phyloP scores from a whole-genome alignment of 495 filamentous ascomycete species.

The Neurospora sp. region DNA sequence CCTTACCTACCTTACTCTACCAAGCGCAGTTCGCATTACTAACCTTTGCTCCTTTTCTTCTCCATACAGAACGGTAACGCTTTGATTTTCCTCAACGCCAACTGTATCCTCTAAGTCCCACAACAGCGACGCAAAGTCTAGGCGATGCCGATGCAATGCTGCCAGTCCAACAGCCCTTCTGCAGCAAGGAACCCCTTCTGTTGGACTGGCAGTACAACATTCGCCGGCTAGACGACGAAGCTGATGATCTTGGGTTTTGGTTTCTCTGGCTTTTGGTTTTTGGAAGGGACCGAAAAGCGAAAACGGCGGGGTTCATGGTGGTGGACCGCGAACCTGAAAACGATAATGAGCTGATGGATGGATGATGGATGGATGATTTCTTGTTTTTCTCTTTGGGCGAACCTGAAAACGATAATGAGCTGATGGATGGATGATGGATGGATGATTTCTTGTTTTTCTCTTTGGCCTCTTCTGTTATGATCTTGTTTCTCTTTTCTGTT shows the following conservation, averaged over 20 bases:
- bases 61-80: not conserved
- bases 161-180: not conserved
- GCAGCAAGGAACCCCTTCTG: not conserved
- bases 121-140: not conserved
- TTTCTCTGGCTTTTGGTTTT: not conserved
- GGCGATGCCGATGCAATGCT: not conserved
- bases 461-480: not conserved
- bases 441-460: not conserved
- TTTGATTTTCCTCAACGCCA: not conserved
- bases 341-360: not conserved
- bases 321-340: not conserved
- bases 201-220: not conserved
- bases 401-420: not conserved
- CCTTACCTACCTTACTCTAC: not conserved
- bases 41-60: not conserved
- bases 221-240: too few species aligned
- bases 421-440: not conserved
- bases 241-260: not conserved
- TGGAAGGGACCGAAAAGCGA: not conserved
- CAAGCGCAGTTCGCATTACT: not conserved
- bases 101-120: not conserved
- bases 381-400: not conserved
- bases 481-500: not conserved
- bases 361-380: not conserved
- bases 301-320: not conserved